A percentile compares a stretch with the other conserved stretches of the same genome.
phyloP scores from a whole-genome alignment of 2,329 filamentous ascomycete genomes.

The Alternaria sp. region DNA sequence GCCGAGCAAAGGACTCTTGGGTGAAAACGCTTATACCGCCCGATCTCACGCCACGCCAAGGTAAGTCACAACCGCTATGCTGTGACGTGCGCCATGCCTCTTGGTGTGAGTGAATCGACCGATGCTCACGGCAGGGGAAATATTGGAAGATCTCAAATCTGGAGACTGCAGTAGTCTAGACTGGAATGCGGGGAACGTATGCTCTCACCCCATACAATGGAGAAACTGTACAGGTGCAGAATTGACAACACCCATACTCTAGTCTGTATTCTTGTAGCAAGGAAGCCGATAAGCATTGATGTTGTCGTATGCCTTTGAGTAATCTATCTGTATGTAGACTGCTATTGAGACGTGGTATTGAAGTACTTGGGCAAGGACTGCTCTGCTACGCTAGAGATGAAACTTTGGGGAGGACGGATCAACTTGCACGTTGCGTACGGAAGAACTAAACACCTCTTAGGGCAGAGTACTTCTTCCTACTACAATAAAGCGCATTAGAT shows the following conservation, averaged over 20 bases:
- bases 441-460: too few relatives aligned
- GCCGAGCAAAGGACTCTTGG: not conserved
- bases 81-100: constrained; percentile 4
- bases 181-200: not conserved
- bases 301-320: too few relatives aligned
- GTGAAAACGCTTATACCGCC: not conserved
- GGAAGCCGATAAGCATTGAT: too few relatives aligned
- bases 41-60: constrained; percentile 5
- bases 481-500: too few relatives aligned
- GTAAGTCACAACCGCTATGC: not conserved
- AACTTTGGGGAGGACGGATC: not conserved
- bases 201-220: not conserved
- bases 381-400: not conserved
- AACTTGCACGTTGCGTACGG: too few relatives aligned
- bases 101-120: not conserved
- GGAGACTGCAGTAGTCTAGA: not conserved
- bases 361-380: too few relatives aligned
- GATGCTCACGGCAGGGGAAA: not conserved
- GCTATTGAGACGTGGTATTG: too few relatives aligned
- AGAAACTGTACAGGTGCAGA: too few relatives aligned
- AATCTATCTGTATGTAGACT: too few relatives aligned
- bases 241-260: too few relatives aligned
- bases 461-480: too few relatives aligned
- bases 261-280: too few relatives aligned
- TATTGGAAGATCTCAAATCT: not conserved